Base-by-base conservation (phyloP, 2,329 filamentous ascomycete genomes). In the Clarireedia sp. region DNA sequence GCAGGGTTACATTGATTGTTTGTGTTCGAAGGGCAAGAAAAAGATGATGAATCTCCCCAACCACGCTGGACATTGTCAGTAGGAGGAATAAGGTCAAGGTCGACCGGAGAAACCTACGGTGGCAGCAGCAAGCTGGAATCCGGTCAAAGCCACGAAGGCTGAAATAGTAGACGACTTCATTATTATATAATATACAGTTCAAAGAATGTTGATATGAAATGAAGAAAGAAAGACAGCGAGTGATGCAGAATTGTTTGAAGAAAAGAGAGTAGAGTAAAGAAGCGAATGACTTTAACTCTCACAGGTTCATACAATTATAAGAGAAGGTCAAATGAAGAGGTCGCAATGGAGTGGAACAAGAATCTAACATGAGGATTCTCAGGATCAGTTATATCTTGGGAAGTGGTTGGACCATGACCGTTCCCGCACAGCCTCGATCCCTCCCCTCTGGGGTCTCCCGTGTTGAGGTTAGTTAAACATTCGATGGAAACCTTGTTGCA, bases 1-100 rank as follows among this genome's bases (percentile, higher is more conserved):
- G 83, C 71, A n/a, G 78, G 69, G 57, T 79, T 82, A 73, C 92
- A 96, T 65, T 85, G 73, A 75, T 94, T 94, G 75, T 89, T 75
- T 67, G 79, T 82, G 78, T 88, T 90, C 57, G 74, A 73, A 12
- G 90, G 89, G 70, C 78, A 86, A 48, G 76, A 75, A 77, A 83
- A 95, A 58, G 76, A 70, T 48, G 71, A 66, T 54, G 76, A 74
- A 60, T 75, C 71, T 57, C 73, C 71, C 77, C 80, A 85, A 64
- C 70, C 68, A 66, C 71, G 14, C 26, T 52, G 24, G 40, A 9
- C 21, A 17, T 38, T 36, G 19, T 63, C 59, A 63, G 59, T 26
- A 41, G 60, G 48, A 57, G 53, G 6, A 23, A 36, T 48, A 17
- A 36, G 19, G 17, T 21, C 7, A 14, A 46, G 29, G 19, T 33